Conservation (phyloP, 1,284 basidiomycete species). For the Wallemia mellicola region DNA sequence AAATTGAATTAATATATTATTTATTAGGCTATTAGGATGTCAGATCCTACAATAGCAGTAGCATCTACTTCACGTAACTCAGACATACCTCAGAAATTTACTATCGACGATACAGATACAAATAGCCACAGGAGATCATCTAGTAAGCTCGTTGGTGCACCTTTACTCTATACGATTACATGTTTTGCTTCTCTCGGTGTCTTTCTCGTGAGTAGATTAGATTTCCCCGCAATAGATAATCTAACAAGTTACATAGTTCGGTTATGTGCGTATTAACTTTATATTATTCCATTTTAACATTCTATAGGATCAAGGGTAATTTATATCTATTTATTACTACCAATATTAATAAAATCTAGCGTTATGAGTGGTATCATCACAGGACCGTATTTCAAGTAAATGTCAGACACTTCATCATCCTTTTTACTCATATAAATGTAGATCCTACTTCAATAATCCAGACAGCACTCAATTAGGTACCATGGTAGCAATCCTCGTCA, state of each 20-base stretch:
- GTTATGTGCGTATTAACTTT: background rate
- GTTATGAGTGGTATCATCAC: conserved; percentile 84
- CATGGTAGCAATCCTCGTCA: conserved; percentile 38
- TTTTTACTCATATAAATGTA: conserved; percentile 2
- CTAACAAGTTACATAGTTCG: background rate
- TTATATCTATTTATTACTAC: background rate
- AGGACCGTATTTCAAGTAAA: conserved; percentile 57
- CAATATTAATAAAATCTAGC: conserved; percentile 15
- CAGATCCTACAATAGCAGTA: background rate
- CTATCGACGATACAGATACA: background rate
- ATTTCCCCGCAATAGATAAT: background rate
- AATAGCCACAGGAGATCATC: background rate
- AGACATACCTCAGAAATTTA: background rate
- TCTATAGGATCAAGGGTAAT: conserved; percentile 11
- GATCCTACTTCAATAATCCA: conserved; percentile 35
- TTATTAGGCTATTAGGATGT: background rate
- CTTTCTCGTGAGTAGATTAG: conserved; percentile 49
- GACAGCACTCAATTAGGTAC: conserved; percentile 22
- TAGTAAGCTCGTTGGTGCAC: conserved; percentile 38
- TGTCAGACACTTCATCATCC: conserved; percentile 9
- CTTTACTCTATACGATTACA: conserved; percentile 49
- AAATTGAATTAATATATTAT: background rate
- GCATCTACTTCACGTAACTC: background rate
- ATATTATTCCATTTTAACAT: background rate
- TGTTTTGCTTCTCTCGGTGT: conserved; percentile 64